Evolutionary conservation across 768 basidiomycete genomes (phyloP), one percentile per base, ranked within the genome.

Genomic region (Russula griseocarnosa): DNA sequence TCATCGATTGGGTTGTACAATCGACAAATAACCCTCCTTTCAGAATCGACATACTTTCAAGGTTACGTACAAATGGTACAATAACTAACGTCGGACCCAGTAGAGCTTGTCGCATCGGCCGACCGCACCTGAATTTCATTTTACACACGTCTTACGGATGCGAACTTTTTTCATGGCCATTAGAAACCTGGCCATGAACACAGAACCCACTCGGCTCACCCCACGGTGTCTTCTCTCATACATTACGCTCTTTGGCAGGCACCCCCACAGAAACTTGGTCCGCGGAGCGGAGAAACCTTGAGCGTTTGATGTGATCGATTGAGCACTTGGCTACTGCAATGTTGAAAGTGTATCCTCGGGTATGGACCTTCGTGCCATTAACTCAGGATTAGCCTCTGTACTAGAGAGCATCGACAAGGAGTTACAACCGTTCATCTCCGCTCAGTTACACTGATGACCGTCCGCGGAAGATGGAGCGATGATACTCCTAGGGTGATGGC

Each of bases 281-380:
- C 64, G 64, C 64, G 60, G 59, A 9, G 49, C 60, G 55, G 64
- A n/a, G 40, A 52, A 65, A 57, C 64, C 55, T 61, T 60, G 60
- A 61, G 55, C 28, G 49, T 61, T 52, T 56, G 32, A 22, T 46
- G 55, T 36, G 30, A 49, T 50, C 10, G 44, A 22, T 55, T 42
- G 46, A 8, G 46, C 30, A 64, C 58, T 54, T 55, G 58, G 26
- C 42, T 26, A 32, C 28, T 56, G n/a, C 55, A 47, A 42, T 60
- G 54, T 32, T 14, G 46, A 28, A 47, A 28, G 46, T 40, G 18
- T 47, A 28, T 24, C 34, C 46, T 36, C 36, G 51, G 34, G 52
- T 46, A 26, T 34, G 24, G 26, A 40, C 22, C 24, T 63, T 20
- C 62, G n/a, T 28, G 22, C n/a, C 28, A 38, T 38, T 44, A 26